Evolutionary conservation across 768 basidiomycete genomes (phyloP).

Genomic region (Nevesoporus exiguus): DNA sequence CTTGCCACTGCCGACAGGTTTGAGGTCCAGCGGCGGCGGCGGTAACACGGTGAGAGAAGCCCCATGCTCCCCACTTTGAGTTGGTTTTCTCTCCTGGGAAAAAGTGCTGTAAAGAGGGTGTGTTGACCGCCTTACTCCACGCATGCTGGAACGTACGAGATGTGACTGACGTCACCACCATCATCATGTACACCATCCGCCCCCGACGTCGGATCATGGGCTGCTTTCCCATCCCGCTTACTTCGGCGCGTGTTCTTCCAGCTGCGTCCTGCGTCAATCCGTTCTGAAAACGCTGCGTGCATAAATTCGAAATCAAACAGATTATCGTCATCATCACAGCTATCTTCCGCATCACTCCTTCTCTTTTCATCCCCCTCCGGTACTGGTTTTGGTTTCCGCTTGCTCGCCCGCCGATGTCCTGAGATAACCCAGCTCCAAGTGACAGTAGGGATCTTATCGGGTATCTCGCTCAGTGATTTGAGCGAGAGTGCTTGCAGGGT

Average conservation of each 20-base stretch:
- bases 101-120: conserved; percentile 32
- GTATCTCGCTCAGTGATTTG: conserved; percentile 52
- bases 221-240: neutral
- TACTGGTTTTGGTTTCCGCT: conserved; percentile 6
- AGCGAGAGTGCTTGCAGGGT: conserved; percentile 44
- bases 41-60: conserved; percentile 21
- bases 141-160: conserved; percentile 40
- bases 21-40: conserved; percentile 23
- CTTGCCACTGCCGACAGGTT: neutral
- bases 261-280: conserved; percentile 42
- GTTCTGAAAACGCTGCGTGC: conserved; percentile 46
- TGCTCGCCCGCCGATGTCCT: conserved; percentile 32
- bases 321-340: conserved; percentile 4
- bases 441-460: conserved; percentile 60
- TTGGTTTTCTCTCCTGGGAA: conserved; percentile 30
- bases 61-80: neutral
- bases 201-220: neutral
- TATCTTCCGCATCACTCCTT: conserved; percentile 5
- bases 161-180: conserved; percentile 39
- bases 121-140: neutral
- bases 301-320: conserved; percentile 38
- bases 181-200: conserved; percentile 2
- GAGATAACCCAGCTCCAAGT: conserved; percentile 60
- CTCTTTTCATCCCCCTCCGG: conserved; percentile 11
- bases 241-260: conserved; percentile 16